Base-by-base conservation (phyloP, 371 early-diverging fungal species). In the Mucor racemosus region DNA sequence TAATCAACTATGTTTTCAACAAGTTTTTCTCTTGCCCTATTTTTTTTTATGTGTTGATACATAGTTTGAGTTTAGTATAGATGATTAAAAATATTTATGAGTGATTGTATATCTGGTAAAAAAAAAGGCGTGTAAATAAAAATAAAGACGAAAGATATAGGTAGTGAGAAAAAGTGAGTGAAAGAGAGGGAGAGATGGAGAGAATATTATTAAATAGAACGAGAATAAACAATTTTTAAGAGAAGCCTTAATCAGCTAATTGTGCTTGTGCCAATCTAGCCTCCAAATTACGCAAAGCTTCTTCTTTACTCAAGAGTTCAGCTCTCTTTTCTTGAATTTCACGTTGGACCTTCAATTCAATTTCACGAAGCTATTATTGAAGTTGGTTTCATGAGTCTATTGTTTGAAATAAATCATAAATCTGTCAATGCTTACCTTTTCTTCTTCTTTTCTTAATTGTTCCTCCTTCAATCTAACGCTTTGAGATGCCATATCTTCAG, bases 301-400 rank as follows among this genome's bases (percentile, higher is more conserved):
- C 85, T 73, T 86, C 86, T 69, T 86, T 86, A 65, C 71, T 84
- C 76, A 83, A 68, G 21, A 86, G 71, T 60, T 86, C 86, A 48
- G 81, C 82, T 76, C 85, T 75, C 74, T 84, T 86, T 66, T 86
- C 86, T 69, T 83, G 81, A 44, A 85, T 85, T 66, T 85, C 86
- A 26, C 84, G 75, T 62, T 86, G 85, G 31, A 86, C 85, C 65
- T 84, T 85, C 55, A 85, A 69, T 70, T 86, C 87, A 65, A 84
- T 85, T 44, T 85, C 87, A 68, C 85, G 82, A 61, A 86, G 76
- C 80, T 80, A 64, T 26, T 14, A 7, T 39, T 13, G 4, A 5
- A 26, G 17, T 38, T 9, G 38, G 1, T 38, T 15, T 17, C n/a
- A 8, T 46, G 46, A 46, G 15, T 17, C 11, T 11, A 11, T 4